Conservation (phyloP, 164 flowering plant species). For the Piper longum region DNA sequence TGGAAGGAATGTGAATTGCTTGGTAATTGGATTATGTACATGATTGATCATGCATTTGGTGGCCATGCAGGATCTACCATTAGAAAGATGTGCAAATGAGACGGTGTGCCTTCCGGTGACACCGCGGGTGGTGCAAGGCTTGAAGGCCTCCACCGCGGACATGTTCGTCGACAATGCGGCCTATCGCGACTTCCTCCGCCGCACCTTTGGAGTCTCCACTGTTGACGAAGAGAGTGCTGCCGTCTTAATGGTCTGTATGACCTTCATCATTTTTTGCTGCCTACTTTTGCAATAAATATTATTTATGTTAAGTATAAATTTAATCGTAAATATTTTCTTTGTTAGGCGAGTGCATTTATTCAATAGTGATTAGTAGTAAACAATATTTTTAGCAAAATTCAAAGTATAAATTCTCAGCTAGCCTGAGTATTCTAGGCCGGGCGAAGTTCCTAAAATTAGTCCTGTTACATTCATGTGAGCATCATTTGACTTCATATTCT, state of each 20-base stretch:
- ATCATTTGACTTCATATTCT: too few species aligned
- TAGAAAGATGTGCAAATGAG: conserved; percentile 30
- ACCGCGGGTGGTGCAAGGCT: conserved; percentile 30
- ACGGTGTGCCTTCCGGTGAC: conserved; percentile 29
- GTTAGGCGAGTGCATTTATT: too few species aligned
- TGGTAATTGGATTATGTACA: too few species aligned
- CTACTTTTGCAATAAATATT: too few species aligned
- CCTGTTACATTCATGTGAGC: too few species aligned
- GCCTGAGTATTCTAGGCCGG: too few species aligned
- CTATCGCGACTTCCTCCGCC: conserved; percentile 32
- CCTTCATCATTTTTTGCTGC: not conserved
- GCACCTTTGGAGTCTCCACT: conserved; percentile 27
- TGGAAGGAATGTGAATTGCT: not conserved
- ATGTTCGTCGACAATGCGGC: conserved; percentile 42
- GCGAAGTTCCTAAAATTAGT: too few species aligned
- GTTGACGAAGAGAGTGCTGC: conserved; percentile 49
- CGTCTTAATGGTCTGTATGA: conserved; percentile 23
- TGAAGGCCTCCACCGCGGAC: conserved; percentile 40
- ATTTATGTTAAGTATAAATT: too few species aligned
- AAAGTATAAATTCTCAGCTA: too few species aligned
- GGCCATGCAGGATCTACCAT: conserved; percentile 23
- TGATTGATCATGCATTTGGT: not conserved
- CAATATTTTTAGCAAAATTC: too few species aligned
- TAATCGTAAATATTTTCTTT: too few species aligned
- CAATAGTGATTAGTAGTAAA: too few species aligned